Conservation (phyloP, 495 filamentous ascomycete species). For the Extremus antarcticus region DNA sequence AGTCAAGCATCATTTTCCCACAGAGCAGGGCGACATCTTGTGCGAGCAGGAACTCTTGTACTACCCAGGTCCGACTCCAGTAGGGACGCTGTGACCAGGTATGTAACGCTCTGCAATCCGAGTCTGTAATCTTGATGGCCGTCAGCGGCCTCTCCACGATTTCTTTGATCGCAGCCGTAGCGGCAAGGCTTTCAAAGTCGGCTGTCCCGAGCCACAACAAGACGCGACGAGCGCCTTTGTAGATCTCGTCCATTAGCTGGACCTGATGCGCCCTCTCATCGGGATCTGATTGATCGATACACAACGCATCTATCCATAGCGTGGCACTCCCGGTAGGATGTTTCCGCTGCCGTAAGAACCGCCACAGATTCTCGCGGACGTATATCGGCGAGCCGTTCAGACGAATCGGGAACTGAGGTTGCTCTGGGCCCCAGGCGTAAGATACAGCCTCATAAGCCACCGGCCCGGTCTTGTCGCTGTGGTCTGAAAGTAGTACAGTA, state of each 20-base stretch:
- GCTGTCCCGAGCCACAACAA: conserved; percentile 6
- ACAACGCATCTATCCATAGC: conserved; percentile 6
- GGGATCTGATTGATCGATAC: conserved; percentile 1
- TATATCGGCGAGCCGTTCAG: background rate
- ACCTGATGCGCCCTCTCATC: background rate
- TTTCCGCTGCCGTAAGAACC: background rate
- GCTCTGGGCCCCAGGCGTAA: background rate
- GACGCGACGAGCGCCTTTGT: conserved; percentile 3
- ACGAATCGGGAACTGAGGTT: background rate
- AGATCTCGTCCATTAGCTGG: conserved; percentile 5
- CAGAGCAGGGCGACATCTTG: too few relatives aligned
- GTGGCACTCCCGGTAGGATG: background rate
- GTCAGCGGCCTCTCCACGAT: background rate
- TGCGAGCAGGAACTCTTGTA: too few relatives aligned
- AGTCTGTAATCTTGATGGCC: background rate
- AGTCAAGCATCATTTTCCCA: too few relatives aligned
- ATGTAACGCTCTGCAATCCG: too few relatives aligned
- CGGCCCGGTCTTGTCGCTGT: background rate
- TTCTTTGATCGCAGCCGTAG: background rate
- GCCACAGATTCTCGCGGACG: conserved; percentile 1
- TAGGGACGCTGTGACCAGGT: too few relatives aligned
- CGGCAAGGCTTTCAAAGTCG: background rate
- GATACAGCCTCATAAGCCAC: background rate
- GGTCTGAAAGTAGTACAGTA: background rate
- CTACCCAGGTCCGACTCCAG: too few relatives aligned